Evolutionary conservation across 164 flowering plant genomes (phyloP).

Genomic region (Piper longum): DNA sequence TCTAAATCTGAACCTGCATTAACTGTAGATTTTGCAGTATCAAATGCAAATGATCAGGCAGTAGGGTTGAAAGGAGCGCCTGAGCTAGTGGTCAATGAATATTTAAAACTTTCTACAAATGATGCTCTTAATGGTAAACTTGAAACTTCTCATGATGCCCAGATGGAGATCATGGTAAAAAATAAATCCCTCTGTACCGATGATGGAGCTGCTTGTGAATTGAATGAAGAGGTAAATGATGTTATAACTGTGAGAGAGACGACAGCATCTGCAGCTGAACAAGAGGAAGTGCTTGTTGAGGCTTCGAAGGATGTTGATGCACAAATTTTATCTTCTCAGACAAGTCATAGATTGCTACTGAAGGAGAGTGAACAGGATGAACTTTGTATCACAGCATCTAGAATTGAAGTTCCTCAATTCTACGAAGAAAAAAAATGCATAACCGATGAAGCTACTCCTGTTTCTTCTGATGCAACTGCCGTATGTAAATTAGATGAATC

Average conservation of each 20-base stretch:
- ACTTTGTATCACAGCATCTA: neutral
- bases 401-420: slow-evolving; percentile 10
- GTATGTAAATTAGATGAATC: neutral
- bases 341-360: neutral
- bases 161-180: neutral
- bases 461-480: slow-evolving; percentile 5
- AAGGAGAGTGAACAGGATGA: neutral
- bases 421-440: neutral
- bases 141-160: neutral
- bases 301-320: neutral
- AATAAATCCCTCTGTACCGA: neutral
- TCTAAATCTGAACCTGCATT: neutral
- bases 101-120: neutral
- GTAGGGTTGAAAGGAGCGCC: neutral
- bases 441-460: slow-evolving; percentile 5
- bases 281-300: neutral
- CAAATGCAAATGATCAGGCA: neutral
- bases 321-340: neutral
- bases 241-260: neutral
- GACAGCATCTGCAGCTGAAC: neutral
- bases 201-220: neutral
- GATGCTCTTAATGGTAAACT: neutral
- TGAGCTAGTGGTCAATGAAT: neutral
- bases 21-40: neutral
- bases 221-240: neutral